Evolutionary conservation across 306 rosid species (phyloP), one percentile per base, ranked within the genome.

Genomic region (Cicer cuneatum): DNA sequence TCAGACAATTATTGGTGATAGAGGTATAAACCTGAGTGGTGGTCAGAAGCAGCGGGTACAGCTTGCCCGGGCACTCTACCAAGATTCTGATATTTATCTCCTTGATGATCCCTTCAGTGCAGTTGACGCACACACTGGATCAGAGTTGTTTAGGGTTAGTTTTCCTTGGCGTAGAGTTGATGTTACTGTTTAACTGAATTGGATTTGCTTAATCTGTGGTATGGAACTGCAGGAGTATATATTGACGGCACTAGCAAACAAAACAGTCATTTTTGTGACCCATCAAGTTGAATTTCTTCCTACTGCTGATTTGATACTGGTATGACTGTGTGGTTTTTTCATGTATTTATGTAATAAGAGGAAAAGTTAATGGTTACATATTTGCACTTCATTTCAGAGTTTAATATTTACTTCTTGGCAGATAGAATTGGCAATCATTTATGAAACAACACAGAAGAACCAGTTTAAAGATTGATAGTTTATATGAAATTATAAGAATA

Each of bases 241-340:
- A 82, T 78, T 92, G 96, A 83, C 92, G 49, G 98, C 98, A 41
- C 87, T 95, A 42, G 93, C 83, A 68, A 80, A 83, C 75, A 95
- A 95, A 84, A 95, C 99, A 59, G 93, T 95, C 57, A 78, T 95
- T 78, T 95, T 84, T 42, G 99, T 95, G 75, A 95, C 99, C 66
- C 98, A 95, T 90, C 99, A 95, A 90, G 98, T 95, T 68, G 99
- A 95, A 85, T 92, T 95, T 87, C 92, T 95, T 56, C 98, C 98
- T 65, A 70, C 96, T 58, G 93, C 94, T 77, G 96, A 95, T 82
- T 76, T 92, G 84, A 95, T 95, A 81, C 86, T 95, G 97, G 99
- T 95, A 92, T 69, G 89, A 72, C 77, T 77, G 37, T 66, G 41
- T 24, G 21, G 33, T 8, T 71, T 70, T 69, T 42, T 78, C 79